Evolutionary conservation across 306 rosid genomes (phyloP).

Genomic region (Dalbergia oliveri): DNA sequence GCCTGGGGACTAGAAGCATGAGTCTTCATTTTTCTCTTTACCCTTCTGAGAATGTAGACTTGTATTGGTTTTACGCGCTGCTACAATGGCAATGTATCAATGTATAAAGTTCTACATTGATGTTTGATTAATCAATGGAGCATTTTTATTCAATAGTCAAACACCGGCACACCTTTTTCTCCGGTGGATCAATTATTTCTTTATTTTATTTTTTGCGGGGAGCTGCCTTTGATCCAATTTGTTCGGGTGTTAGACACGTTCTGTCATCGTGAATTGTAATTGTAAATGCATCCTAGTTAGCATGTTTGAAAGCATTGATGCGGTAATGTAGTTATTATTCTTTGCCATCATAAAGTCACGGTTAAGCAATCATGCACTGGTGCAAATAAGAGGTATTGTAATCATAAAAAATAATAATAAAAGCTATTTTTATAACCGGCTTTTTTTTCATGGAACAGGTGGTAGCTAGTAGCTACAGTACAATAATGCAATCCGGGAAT

Average conservation of each 20-base stretch:
- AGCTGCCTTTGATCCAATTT: neutral
- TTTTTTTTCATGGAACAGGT: neutral
- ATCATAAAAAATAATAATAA: too few species aligned
- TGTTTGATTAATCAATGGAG: conserved; percentile 46
- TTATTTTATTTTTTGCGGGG: neutral
- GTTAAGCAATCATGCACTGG: neutral
- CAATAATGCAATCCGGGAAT: neutral
- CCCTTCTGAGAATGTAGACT: conserved; percentile 46
- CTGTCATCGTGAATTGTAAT: neutral
- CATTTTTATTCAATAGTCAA: conserved; percentile 1
- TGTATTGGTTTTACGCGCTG: conserved; percentile 52
- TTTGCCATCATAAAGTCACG: neutral
- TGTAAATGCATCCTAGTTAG: conserved; percentile 18
- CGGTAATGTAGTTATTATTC: neutral
- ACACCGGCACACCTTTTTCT: neutral
- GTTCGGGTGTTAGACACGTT: neutral
- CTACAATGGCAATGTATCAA: conserved; percentile 47
- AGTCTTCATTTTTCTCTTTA: conserved; percentile 45
- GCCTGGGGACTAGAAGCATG: conserved; percentile 42
- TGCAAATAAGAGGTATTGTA: neutral
- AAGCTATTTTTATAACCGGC: neutral
- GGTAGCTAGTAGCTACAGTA: too few species aligned
- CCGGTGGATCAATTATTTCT: neutral
- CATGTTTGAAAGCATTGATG: neutral
- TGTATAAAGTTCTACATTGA: conserved; percentile 59